These are phyloP conservation scores for Lactifluus subvellereus DNA, from an alignment of 768 basidiomycete genomes.

Conservation along the genomic window DNA sequence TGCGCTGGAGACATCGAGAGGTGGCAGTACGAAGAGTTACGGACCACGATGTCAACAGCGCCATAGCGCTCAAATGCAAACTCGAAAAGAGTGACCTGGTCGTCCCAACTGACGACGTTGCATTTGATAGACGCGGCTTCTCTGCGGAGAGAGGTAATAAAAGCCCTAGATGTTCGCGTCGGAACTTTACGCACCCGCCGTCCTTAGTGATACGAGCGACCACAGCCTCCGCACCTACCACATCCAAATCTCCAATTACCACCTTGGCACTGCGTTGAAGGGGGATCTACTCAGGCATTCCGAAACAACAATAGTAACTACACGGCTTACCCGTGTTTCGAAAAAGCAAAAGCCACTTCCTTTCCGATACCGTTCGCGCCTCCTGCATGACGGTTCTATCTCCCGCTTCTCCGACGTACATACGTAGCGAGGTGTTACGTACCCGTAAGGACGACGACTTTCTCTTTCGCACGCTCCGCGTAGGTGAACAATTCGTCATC, in stretches of 20 bases:
- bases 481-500: constrained; percentile 25
- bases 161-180: background rate
- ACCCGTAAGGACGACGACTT: constrained; percentile 30
- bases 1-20: background rate
- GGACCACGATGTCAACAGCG: constrained; percentile 31
- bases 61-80: constrained; percentile 27
- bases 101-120: constrained; percentile 27
- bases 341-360: constrained; percentile 26
- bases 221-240: constrained; percentile 6
- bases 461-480: constrained; percentile 25
- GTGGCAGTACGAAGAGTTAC: constrained; percentile 8
- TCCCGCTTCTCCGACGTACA: background rate
- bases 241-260: constrained; percentile 21
- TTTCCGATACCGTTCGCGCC: constrained; percentile 29
- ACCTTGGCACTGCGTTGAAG: constrained; percentile 15
- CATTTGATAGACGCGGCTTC: constrained; percentile 19
- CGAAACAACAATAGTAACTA: background rate
- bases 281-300: background rate
- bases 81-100: constrained; percentile 31
- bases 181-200: constrained; percentile 23
- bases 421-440: background rate
- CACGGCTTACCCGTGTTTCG: constrained; percentile 24
- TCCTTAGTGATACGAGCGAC: constrained; percentile 12
- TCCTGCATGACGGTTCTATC: constrained; percentile 9
- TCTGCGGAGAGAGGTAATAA: constrained; percentile 1